phyloP scores from a whole-genome alignment of 2,329 filamentous ascomycete species.

The Apiospora sp. region DNA sequence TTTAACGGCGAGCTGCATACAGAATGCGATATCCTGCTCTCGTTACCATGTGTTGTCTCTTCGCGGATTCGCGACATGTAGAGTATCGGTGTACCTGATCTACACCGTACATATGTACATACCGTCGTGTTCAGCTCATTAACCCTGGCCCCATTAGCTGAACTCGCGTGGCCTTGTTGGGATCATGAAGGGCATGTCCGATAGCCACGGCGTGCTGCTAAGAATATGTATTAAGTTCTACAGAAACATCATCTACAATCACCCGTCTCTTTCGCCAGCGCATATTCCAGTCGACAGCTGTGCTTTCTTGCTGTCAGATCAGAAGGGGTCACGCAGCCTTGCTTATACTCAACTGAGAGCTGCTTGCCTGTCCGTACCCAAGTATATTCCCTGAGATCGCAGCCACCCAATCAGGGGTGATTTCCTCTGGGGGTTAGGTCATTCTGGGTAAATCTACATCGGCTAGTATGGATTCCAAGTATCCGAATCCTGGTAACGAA shows the following conservation, averaged over 20 bases:
- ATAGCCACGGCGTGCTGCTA: not conserved
- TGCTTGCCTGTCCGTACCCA: not conserved
- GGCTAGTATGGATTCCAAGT: slow-evolving; percentile 12
- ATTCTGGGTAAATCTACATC: slow-evolving; percentile 9
- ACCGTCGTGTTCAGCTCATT: not conserved
- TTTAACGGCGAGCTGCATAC: slow-evolving; percentile 18
- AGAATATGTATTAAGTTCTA: not conserved
- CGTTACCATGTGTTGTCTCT: slow-evolving; percentile 14
- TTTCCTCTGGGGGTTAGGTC: slow-evolving; percentile 11
- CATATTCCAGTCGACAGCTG: not conserved
- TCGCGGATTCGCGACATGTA: not conserved
- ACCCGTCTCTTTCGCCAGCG: not conserved
- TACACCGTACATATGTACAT: slow-evolving; percentile 5
- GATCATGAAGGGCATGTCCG: not conserved
- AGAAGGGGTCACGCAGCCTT: not conserved
- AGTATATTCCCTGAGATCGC: slow-evolving; percentile 1
- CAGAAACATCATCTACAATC: not conserved
- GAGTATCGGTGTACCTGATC: slow-evolving; percentile 21
- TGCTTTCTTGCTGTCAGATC: not conserved
- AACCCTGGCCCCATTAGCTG: not conserved
- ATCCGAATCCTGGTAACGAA: not conserved
- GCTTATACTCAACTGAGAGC: not conserved
- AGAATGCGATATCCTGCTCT: slow-evolving; percentile 1
- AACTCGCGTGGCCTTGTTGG: slow-evolving; percentile 17
- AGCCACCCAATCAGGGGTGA: not conserved